Base-by-base conservation (phyloP, 2,329 filamentous ascomycete species). In the Alternaria viburni region DNA sequence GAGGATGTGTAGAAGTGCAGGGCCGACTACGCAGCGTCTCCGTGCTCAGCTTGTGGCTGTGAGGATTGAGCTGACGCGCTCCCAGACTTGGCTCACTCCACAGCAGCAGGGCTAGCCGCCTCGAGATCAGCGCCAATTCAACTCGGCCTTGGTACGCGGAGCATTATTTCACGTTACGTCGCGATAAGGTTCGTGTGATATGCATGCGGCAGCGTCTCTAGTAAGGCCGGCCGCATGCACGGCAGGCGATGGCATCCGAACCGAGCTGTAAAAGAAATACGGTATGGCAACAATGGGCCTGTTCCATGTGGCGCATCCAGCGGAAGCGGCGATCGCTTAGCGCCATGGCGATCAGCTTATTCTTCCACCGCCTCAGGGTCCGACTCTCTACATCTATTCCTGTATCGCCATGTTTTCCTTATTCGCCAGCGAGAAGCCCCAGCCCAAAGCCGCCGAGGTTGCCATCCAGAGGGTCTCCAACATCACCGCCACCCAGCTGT, bases 351-450 rank as follows among this genome's bases (percentile, higher is more conserved):
- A 65, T 67, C 68, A 41, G 57, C 61, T 65, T 62, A 64, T 64
- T 68, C 65, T 63, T 57, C 61, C 67, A 61, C 62, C 63, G 61
- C 64, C 59, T 61, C 67, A 64, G 61, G 65, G 63, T 54, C 56
- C 60, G 49, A 57, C 57, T 56, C 58, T 62, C 50, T 61, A 63
- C 61, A 59, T 66, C 67, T 67, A 70, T 71, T 69, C 67, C 52
- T 62, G 67, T 62, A 26, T 57, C 57, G 59, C 58, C 52, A 57
- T 66, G 55, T 62, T 44, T 36, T 50, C 59, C 64, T 58, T 60
- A 67, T 72, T 74, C 64, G 69, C 67, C 67, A 68, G 54, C 64
- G 61, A 65, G 54, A 64, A 64, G 60, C 55, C 62, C 32, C 59
- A 59, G 11, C 61, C 61, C 45, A 63, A 56, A 41, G 57, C 57